These are phyloP conservation scores for Elongisporangium senticosum DNA, from an alignment of 352 stramenopile genomes.

Conservation along the genomic window DNA sequence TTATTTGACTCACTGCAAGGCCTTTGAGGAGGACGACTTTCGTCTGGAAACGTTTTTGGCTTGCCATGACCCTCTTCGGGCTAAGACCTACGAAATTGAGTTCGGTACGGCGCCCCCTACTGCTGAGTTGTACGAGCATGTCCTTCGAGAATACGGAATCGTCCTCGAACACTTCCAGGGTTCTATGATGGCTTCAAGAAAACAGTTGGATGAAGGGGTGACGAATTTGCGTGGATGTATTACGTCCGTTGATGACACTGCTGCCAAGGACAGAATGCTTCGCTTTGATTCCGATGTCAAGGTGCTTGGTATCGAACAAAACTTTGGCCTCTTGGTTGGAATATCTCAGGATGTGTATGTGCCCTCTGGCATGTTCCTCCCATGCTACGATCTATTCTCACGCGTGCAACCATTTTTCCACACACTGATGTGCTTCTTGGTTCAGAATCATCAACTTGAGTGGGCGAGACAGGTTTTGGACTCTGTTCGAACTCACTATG, in stretches of 20 bases:
- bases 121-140: conserved; percentile 62
- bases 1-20: conserved; percentile 47
- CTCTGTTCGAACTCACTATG: conserved; percentile 43
- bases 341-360: conserved; percentile 81
- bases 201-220: conserved; percentile 27
- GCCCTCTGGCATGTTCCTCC: conserved; percentile 44
- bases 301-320: conserved; percentile 55
- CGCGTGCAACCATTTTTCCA: conserved; percentile 82
- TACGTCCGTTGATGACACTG: conserved; percentile 49
- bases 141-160: conserved; percentile 70
- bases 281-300: conserved; percentile 75
- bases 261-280: conserved; percentile 58
- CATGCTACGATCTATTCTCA: conserved; percentile 71
- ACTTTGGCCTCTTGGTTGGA: conserved; percentile 69
- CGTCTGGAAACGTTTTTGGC: conserved; percentile 63
- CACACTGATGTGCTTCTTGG: conserved; percentile 56
- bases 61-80: conserved; percentile 75
- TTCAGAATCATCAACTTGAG: conserved; percentile 55
- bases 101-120: conserved; percentile 61
- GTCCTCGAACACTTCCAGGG: conserved; percentile 35
- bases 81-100: conserved; percentile 77
- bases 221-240: conserved; percentile 49
- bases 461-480: conserved; percentile 48
- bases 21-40: conserved; percentile 45
- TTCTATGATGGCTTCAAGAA: conserved; percentile 11